Evolutionary conservation across 768 basidiomycete genomes (phyloP).

Genomic region (Melanogaster broomeanus): DNA sequence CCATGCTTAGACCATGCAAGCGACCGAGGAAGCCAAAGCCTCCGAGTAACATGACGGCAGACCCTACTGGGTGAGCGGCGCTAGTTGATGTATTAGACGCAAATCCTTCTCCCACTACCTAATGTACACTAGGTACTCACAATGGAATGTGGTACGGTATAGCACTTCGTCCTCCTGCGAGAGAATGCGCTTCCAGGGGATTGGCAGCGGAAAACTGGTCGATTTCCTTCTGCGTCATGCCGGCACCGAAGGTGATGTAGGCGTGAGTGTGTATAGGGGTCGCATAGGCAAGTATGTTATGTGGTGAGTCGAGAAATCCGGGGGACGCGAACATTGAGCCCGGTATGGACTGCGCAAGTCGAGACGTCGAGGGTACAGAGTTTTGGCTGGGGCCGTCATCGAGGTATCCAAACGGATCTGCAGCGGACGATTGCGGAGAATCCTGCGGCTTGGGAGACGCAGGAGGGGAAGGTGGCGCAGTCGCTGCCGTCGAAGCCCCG

Average conservation of each 20-base stretch:
- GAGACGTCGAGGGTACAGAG: slow-evolving; percentile 24
- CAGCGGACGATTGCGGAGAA: slow-evolving; percentile 20
- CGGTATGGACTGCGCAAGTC: slow-evolving; percentile 21
- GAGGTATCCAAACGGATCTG: slow-evolving; percentile 66
- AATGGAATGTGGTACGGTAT: slow-evolving; percentile 84
- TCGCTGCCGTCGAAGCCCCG: background rate
- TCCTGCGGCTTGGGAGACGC: background rate
- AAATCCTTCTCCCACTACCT: slow-evolving; percentile 3
- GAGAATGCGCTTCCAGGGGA: slow-evolving; percentile 59
- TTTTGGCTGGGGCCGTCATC: slow-evolving; percentile 37
- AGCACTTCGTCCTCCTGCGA: slow-evolving; percentile 48
- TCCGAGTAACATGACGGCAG: slow-evolving; percentile 79
- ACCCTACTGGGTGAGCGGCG: slow-evolving; percentile 78
- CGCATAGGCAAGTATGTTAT: slow-evolving; percentile 48
- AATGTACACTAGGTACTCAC: slow-evolving; percentile 42
- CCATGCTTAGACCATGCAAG: slow-evolving; percentile 82
- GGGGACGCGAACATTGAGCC: slow-evolving; percentile 37
- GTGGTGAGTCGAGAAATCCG: slow-evolving; percentile 34
- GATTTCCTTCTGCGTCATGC: slow-evolving; percentile 81
- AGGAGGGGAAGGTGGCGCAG: slow-evolving; percentile 2
- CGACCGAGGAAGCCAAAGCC: slow-evolving; percentile 90
- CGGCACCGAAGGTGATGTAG: slow-evolving; percentile 86
- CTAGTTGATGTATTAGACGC: slow-evolving; percentile 37
- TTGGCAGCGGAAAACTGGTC: slow-evolving; percentile 74
- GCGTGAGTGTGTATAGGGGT: slow-evolving; percentile 69